Conservation (phyloP, 495 filamentous ascomycete genomes). For the Aspergillus haitiensis region DNA sequence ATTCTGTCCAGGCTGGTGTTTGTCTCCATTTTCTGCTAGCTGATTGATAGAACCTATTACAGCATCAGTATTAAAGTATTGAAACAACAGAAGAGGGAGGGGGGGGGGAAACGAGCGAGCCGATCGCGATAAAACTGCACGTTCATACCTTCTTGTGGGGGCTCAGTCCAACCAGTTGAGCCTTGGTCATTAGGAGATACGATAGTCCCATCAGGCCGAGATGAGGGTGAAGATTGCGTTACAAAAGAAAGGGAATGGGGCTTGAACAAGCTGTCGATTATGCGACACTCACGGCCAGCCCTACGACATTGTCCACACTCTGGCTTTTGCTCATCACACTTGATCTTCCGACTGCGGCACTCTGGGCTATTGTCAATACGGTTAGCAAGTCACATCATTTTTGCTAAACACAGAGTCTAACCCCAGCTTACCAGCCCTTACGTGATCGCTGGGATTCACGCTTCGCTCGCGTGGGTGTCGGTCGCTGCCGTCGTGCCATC, state of each 20-base stretch:
- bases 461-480: background rate
- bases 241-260: slow-evolving; percentile 19
- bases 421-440: background rate
- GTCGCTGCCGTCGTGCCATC: background rate
- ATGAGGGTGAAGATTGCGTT: background rate
- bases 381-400: background rate
- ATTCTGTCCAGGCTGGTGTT: too few relatives aligned
- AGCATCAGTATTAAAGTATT: too few relatives aligned
- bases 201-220: background rate
- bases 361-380: slow-evolving; percentile 4
- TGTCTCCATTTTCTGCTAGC: too few relatives aligned
- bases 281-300: slow-evolving; percentile 19
- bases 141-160: too few relatives aligned
- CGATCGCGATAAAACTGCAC: too few relatives aligned
- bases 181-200: too few relatives aligned
- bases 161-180: too few relatives aligned
- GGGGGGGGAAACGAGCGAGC: too few relatives aligned
- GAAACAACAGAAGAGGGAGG: too few relatives aligned
- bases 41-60: too few relatives aligned
- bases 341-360: slow-evolving; percentile 14
- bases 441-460: background rate
- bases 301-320: slow-evolving; percentile 24
- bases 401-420: background rate
- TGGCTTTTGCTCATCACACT: slow-evolving; percentile 26
- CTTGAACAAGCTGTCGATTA: slow-evolving; percentile 25